Evolutionary conservation across 805 yeast genomes (phyloP).

Genomic region (Yarrowia osloensis): DNA sequence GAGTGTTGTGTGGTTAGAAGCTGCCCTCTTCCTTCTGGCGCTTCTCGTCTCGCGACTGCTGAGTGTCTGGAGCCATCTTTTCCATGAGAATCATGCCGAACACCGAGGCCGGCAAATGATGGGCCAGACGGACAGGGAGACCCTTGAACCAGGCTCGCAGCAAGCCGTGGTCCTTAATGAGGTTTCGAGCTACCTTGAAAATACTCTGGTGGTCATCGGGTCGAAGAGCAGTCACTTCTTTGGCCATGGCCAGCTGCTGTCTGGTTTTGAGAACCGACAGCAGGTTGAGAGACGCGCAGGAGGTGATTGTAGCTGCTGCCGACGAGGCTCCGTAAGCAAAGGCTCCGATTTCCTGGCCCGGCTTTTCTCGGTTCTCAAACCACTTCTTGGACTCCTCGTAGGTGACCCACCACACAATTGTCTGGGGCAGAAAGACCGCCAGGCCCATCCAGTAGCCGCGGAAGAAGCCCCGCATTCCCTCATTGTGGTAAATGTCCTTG

Average conservation of each 20-base stretch:
- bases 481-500: slow-evolving; percentile 51
- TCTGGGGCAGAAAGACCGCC: slow-evolving; percentile 48
- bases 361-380: neutral
- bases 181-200: slow-evolving; percentile 18
- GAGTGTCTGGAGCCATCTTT: slow-evolving; percentile 26
- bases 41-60: slow-evolving; percentile 11
- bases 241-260: slow-evolving; percentile 17
- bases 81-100: slow-evolving; percentile 28
- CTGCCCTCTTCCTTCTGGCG: slow-evolving; percentile 31
- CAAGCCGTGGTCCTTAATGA: slow-evolving; percentile 18
- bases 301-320: slow-evolving; percentile 2
- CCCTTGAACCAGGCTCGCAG: slow-evolving; percentile 26
- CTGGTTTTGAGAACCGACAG: slow-evolving; percentile 21
- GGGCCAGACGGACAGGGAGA: slow-evolving; percentile 23
- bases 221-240: slow-evolving; percentile 23
- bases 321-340: slow-evolving; percentile 22
- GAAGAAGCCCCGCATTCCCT: slow-evolving; percentile 77
- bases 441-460: slow-evolving; percentile 63
- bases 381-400: slow-evolving; percentile 20
- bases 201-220: slow-evolving; percentile 25
- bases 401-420: slow-evolving; percentile 48
- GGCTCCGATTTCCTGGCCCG: slow-evolving; percentile 9
- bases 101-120: slow-evolving; percentile 19
- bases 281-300: slow-evolving; percentile 16
- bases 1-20: neutral